Evolutionary conservation across 208 protist genomes (phyloP).

Genomic region (Trypanosoma conorhini): DNA sequence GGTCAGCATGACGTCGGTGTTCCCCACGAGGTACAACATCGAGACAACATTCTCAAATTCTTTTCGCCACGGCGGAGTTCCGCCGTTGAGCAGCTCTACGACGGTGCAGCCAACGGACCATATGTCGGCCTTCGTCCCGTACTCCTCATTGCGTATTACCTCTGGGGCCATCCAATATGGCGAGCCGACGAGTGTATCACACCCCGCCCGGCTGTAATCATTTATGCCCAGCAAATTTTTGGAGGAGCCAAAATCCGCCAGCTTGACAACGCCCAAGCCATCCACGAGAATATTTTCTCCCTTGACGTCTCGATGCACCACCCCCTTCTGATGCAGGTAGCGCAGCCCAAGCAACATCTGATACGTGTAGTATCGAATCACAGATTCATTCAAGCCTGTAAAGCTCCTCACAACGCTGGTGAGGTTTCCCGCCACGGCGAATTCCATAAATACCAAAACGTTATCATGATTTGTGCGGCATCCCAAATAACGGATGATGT

Average conservation of each 20-base stretch:
- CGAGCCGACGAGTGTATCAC: constrained; percentile 74
- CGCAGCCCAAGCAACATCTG: constrained; percentile 71
- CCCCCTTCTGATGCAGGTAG: constrained; percentile 66
- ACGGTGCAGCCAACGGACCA: constrained; percentile 94
- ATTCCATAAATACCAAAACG: constrained; percentile 93
- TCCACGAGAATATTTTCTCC: constrained; percentile 81
- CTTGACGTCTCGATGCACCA: constrained; percentile 86
- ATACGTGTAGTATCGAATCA: constrained; percentile 78
- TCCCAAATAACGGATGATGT: constrained; percentile 87
- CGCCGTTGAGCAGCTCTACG: constrained; percentile 91
- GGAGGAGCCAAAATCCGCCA: constrained; percentile 83
- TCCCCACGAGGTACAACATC: constrained; percentile 77
- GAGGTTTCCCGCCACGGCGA: constrained; percentile 83
- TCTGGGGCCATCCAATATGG: constrained; percentile 91
- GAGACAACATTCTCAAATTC: constrained; percentile 86
- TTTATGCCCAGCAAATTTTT: constrained; percentile 66
- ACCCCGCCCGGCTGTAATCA: constrained; percentile 55
- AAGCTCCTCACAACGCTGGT: constrained; percentile 81
- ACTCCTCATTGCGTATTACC: constrained; percentile 81
- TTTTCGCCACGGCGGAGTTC: constrained; percentile 69
- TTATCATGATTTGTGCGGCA: constrained; percentile 59
- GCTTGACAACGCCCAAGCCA: constrained; percentile 62
- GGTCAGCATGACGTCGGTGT: constrained; percentile 64
- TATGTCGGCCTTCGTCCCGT: constrained; percentile 90
- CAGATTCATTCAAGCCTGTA: constrained; percentile 59